Base-by-base conservation (phyloP, 192 early-diverging fungal species). In the Thoreauomyces humboldtii region DNA sequence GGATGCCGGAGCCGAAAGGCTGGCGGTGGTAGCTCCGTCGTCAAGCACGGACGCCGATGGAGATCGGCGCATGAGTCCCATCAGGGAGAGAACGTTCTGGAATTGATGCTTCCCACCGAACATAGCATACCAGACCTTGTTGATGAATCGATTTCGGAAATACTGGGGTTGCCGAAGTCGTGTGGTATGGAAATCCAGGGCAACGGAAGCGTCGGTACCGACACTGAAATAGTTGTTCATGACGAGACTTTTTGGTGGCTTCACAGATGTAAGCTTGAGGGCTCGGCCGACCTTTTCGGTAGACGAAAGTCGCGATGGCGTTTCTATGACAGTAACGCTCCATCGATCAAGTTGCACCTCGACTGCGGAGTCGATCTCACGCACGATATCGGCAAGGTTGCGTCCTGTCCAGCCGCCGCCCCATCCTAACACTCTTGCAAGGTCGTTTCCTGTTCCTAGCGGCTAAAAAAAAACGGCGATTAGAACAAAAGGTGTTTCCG, bases 401-500 rank as follows among this genome's bases (percentile, higher is more conserved):
- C 46, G 22, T 37, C 62, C 69, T 19, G 54, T 48, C 69, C 69
- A 71, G 5, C 69, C 69, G 52, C 69, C 69, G 21, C 69, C 69
- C 69, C 69, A 71, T 22, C 77, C 73, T 12, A 81, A 61, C 6
- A 80, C 74, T 17, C 74, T 56, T 4, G 77, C 70, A 25, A 81
- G 72, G 61, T 81, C 79, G 41, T 81, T 81, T 9, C 79, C 79
- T 22, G 79, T 81, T 38, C 79, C 79, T n/a, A 79, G 54, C 17
- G 79, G 79, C 37, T 57, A 1, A 9, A 34, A 14, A 35, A 9
- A 1, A n/a, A n/a, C n/a, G n/a, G n/a, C n/a, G n/a, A n/a, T n/a
- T n/a, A n/a, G n/a, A n/a, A n/a, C n/a, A n/a, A n/a, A n/a, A n/a
- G n/a, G n/a, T n/a, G n/a, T n/a, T n/a, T n/a, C n/a, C n/a, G n/a